These are phyloP conservation scores for Leishmania tropica DNA, from an alignment of 208 protist species.

Conservation along the genomic window DNA sequence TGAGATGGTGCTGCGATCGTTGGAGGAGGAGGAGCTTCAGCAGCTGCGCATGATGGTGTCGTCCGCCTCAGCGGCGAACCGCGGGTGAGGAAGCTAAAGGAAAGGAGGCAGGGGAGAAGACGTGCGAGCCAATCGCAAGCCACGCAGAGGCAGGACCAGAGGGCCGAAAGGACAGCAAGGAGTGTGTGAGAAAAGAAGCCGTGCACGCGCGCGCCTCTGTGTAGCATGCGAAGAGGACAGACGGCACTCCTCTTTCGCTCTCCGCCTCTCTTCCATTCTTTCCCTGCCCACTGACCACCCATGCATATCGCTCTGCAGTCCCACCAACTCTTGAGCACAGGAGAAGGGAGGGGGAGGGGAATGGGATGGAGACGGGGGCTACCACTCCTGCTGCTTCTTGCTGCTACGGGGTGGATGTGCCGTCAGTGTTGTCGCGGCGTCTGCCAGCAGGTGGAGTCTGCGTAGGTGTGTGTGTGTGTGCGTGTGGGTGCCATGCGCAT, in stretches of 20 bases:
- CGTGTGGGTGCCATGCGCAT: not conserved
- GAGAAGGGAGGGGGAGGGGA: not conserved
- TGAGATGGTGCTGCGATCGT: constrained; percentile 24
- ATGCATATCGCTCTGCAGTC: not conserved
- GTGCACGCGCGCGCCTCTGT: not conserved
- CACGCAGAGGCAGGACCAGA: not conserved
- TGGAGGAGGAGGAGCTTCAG: constrained; percentile 43
- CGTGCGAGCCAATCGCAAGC: not conserved
- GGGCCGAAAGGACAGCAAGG: not conserved
- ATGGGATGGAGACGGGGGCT: not conserved
- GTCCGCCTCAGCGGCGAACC: constrained; percentile 4
- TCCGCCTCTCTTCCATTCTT: not conserved
- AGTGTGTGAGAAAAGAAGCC: not conserved
- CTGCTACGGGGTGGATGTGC: not conserved
- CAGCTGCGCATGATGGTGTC: constrained; percentile 34
- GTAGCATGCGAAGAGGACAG: not conserved
- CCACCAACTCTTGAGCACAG: not conserved
- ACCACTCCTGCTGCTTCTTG: not conserved
- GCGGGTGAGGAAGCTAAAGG: not conserved
- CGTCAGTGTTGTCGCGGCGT: not conserved
- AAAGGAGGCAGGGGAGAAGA: not conserved
- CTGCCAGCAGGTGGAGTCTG: not conserved
- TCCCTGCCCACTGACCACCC: not conserved
- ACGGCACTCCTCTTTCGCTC: not conserved
- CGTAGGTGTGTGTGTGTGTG: too few relatives aligned